Base-by-base conservation (phyloP, 495 filamentous ascomycete species). In the Podospora tetraspora region DNA sequence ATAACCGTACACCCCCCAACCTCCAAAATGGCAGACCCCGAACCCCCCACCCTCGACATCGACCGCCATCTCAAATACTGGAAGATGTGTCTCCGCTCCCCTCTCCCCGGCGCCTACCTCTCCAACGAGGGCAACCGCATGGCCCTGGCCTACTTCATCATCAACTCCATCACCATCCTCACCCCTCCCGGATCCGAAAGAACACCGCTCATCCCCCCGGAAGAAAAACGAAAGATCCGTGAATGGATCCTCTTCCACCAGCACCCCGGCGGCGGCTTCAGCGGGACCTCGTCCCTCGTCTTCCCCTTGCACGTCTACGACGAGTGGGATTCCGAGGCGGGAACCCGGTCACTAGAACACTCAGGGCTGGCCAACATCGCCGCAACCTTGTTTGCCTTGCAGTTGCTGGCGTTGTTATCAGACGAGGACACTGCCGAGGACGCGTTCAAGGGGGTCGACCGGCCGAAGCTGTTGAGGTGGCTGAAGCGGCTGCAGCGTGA, bases 121-220 rank as follows among this genome's bases (percentile, higher is more conserved):
- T 84, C 86, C 73, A 94, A 89, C 76, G 95, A 99, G 79, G 91
- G 90, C 64, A 93, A 91, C 77, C 93, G 95, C 70, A 90, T 97
- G 78, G 90, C 89, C 1, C 86, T 98, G 22, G 92, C 90, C 67
- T 97, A 89, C 80, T 96, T 99, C 81, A 91, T 90, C 62, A 64
- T 83, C 64, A 80, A 79, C 37, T 79, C 81, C 37, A 76, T 83
- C 73, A 74, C 76, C 69, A 76, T 84, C 32, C 79, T 84, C 16
- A 78, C 81, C 12, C 75, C 76, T 1, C n/a, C 43, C 73, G 9
- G 62, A 72, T 37, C 19, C 21, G 3, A 13, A 65, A 32, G 68
- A 71, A 24, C 57, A 67, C 10, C 79, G 0, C 72, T 82, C 12
- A 75, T 84, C 59, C 68, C 76, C 13, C 66, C 72, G 25, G 67